phyloP scores from a whole-genome alignment of 1,139 yeast species.

The Yamadazyma mexicana region DNA sequence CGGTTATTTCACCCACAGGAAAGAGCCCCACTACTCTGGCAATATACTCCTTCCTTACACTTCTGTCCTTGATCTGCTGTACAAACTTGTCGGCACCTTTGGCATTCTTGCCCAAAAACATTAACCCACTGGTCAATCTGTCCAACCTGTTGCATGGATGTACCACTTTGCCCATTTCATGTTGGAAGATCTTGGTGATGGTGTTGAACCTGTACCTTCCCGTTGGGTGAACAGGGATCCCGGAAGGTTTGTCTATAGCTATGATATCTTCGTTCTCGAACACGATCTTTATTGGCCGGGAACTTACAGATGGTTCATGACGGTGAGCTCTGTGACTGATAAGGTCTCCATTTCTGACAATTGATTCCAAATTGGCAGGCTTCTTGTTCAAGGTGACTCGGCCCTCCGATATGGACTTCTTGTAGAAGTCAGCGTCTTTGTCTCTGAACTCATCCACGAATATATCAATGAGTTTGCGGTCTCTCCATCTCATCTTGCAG shows the following conservation, averaged over 20 bases:
- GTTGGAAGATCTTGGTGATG: slow-evolving; percentile 76
- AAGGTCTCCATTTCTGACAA: slow-evolving; percentile 80
- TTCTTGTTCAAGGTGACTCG: slow-evolving; percentile 69
- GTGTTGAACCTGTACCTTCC: slow-evolving; percentile 89
- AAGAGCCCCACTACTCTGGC: slow-evolving; percentile 89
- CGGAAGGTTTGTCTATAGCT: slow-evolving; percentile 92
- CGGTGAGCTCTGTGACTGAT: slow-evolving; percentile 82
- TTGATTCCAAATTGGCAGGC: slow-evolving; percentile 62
- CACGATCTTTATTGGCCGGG: slow-evolving; percentile 69
- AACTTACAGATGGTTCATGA: slow-evolving; percentile 88
- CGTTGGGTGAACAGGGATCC: slow-evolving; percentile 95
- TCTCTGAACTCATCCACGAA: slow-evolving; percentile 86
- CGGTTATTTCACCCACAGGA: slow-evolving; percentile 54
- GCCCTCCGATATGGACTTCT: slow-evolving; percentile 67
- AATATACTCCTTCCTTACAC: slow-evolving; percentile 77
- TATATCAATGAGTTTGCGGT: slow-evolving; percentile 71
- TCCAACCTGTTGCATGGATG: slow-evolving; percentile 94
- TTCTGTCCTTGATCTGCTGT: slow-evolving; percentile 70
- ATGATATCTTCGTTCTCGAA: slow-evolving; percentile 76
- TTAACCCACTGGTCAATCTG: slow-evolving; percentile 87
- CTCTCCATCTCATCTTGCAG: slow-evolving; percentile 92
- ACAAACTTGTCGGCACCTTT: slow-evolving; percentile 79
- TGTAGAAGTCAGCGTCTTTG: slow-evolving; percentile 67
- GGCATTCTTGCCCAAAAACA: slow-evolving; percentile 87
- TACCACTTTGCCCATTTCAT: slow-evolving; percentile 60